A percentile compares a stretch with the other conserved stretches of the same genome.
phyloP scores from a whole-genome alignment of 2,329 filamentous ascomycete species.

The Cyphellophora europaea region DNA sequence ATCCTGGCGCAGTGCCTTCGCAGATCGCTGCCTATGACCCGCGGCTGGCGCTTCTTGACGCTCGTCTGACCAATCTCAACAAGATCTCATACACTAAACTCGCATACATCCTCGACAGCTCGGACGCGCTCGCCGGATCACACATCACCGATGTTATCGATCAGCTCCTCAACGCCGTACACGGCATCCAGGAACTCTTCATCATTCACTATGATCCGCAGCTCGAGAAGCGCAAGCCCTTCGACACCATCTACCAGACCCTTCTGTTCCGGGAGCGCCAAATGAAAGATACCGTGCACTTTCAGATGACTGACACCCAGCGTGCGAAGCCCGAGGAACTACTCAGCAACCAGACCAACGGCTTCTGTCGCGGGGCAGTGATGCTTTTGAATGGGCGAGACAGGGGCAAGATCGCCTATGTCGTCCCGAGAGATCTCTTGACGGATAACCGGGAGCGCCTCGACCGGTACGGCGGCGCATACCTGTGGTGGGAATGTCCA shows the following conservation, averaged over 20 bases:
- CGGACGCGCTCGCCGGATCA: slow-evolving; percentile 10
- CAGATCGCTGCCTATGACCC: slow-evolving; percentile 17
- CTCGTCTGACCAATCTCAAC: slow-evolving; percentile 8
- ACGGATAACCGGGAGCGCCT: slow-evolving; percentile 11
- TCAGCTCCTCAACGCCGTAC: slow-evolving; percentile 14
- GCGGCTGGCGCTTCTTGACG: slow-evolving; percentile 18
- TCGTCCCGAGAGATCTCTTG: slow-evolving; percentile 12
- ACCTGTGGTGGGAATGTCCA: slow-evolving; percentile 18
- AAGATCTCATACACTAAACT: slow-evolving; percentile 13
- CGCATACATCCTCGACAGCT: slow-evolving; percentile 14
- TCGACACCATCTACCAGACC: slow-evolving; percentile 11
- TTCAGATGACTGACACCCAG: slow-evolving; percentile 11
- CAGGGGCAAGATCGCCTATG: slow-evolving; percentile 12
- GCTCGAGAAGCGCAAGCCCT: slow-evolving; percentile 14
- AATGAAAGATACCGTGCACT: slow-evolving; percentile 7
- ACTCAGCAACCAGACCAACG: slow-evolving; percentile 10
- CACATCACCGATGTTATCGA: slow-evolving; percentile 13
- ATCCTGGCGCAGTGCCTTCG: slow-evolving; percentile 13
- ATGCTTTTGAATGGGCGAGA: slow-evolving; percentile 17
- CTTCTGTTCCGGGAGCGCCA: slow-evolving; percentile 15
- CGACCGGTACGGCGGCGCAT: slow-evolving; percentile 13
- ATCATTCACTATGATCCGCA: slow-evolving; percentile 17
- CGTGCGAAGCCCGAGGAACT: slow-evolving; percentile 12
- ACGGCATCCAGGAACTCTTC: slow-evolving; percentile 17
- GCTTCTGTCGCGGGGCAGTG: slow-evolving; percentile 19